phyloP scores from a whole-genome alignment of 2,329 filamentous ascomycete species.

The Neonectria hederae region DNA sequence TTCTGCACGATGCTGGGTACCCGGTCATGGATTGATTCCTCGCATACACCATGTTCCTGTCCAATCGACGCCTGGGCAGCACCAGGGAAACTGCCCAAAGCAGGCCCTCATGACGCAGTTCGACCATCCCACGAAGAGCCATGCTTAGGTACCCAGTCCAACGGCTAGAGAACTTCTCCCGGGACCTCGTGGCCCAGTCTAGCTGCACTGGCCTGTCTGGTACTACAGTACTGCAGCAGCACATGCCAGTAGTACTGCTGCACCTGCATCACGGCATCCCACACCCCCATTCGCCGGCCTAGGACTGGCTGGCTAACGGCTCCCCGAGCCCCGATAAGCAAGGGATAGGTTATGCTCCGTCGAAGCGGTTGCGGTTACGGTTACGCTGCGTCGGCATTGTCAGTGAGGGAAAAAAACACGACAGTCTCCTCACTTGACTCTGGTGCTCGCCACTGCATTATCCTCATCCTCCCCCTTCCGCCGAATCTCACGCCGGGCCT shows the following conservation, averaged over 20 bases:
- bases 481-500: neutral
- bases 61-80: neutral
- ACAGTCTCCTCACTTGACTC: neutral
- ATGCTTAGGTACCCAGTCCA: neutral
- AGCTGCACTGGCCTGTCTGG: neutral
- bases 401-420: neutral
- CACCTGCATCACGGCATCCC: slow-evolving; percentile 29
- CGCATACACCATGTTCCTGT: neutral
- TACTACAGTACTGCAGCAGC: neutral
- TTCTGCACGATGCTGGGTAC: slow-evolving; percentile 22
- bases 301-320: slow-evolving; percentile 14
- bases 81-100: neutral
- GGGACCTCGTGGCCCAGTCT: slow-evolving; percentile 4
- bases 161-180: slow-evolving; percentile 22
- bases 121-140: neutral
- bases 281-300: slow-evolving; percentile 29
- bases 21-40: no score
- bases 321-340: slow-evolving; percentile 27
- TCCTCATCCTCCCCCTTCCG: neutral
- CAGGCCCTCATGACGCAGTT: neutral
- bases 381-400: slow-evolving; percentile 17
- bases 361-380: slow-evolving; percentile 13
- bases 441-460: neutral
- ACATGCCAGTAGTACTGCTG: slow-evolving; percentile 24
- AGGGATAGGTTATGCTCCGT: slow-evolving; percentile 22